Evolutionary conservation across 2,329 filamentous ascomycete species (phyloP).

Genomic region (Botrytis hyacinthi): DNA sequence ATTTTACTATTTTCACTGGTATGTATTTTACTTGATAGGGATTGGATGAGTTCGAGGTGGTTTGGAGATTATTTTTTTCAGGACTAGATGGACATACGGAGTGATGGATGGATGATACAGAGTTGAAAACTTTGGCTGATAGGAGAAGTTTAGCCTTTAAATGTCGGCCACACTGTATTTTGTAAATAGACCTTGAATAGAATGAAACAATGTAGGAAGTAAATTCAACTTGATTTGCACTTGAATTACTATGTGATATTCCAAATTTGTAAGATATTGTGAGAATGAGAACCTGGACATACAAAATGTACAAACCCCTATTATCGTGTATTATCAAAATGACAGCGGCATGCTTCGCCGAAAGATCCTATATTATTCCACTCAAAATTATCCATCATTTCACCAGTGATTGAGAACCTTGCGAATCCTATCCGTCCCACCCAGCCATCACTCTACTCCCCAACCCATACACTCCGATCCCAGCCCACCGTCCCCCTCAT

Average conservation of each 20-base stretch:
- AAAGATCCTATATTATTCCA: not conserved
- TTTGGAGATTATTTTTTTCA: constrained; percentile 9
- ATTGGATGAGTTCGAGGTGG: not conserved
- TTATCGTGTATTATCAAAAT: not conserved
- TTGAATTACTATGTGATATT: not conserved
- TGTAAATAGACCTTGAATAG: not conserved
- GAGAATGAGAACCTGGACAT: not conserved
- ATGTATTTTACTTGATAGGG: not conserved
- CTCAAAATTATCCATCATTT: not conserved
- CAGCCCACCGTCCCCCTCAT: constrained; percentile 11
- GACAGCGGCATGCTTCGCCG: not conserved
- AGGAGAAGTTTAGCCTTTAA: not conserved
- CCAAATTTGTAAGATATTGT: not conserved
- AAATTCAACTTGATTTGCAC: not conserved
- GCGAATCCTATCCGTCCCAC: not conserved
- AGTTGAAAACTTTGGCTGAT: not conserved
- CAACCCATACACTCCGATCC: constrained; percentile 4
- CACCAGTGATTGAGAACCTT: not conserved
- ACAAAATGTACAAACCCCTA: not conserved
- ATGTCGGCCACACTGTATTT: not conserved
- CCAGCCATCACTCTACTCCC: not conserved
- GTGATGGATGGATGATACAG: not conserved
- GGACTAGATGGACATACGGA: not conserved
- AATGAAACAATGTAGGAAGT: not conserved
- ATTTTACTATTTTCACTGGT: not conserved